phyloP scores from a whole-genome alignment of 495 filamentous ascomycete genomes.

The Amorphotheca resinae region DNA sequence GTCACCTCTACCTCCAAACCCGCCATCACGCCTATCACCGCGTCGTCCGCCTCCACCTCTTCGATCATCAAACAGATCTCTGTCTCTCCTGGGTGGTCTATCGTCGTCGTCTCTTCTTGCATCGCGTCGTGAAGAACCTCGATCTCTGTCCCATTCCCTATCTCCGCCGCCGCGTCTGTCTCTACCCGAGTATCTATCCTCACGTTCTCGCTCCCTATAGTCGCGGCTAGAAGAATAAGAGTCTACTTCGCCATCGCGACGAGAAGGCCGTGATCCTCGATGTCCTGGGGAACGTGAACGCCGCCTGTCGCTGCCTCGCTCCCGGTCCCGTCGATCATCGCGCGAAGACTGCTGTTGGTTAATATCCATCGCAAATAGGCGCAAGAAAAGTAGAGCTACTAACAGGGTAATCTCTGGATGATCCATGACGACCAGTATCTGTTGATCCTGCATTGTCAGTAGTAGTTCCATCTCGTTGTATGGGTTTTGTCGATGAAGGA shows the following conservation, averaged over 20 bases:
- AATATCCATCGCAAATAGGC: constrained; percentile 15
- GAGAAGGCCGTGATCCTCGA: constrained; percentile 40
- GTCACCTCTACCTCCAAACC: constrained; percentile 34
- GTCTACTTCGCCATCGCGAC: constrained; percentile 58
- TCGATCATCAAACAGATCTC: constrained; percentile 54
- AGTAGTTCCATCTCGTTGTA: constrained; percentile 23
- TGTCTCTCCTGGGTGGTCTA: constrained; percentile 45
- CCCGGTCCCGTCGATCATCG: constrained; percentile 33
- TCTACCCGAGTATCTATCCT: constrained; percentile 68
- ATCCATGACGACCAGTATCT: constrained; percentile 55
- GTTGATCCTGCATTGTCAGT: constrained; percentile 24
- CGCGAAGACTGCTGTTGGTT: constrained; percentile 37
- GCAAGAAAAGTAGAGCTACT: constrained; percentile 19
- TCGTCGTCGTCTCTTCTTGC: constrained; percentile 51
- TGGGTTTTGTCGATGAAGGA: constrained; percentile 19
- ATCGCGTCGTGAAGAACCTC: constrained; percentile 42
- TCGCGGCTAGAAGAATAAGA: constrained; percentile 82
- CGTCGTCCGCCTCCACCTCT: constrained; percentile 43
- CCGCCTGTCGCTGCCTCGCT: constrained; percentile 42
- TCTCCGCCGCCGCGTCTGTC: constrained; percentile 40
- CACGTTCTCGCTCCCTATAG: constrained; percentile 82
- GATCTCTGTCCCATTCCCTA: constrained; percentile 61
- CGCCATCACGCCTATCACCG: constrained; percentile 33
- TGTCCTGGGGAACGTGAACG: constrained; percentile 64
- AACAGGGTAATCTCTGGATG: constrained; percentile 63